A percentile compares a stretch with the other conserved stretches of the same genome.
Evolutionary conservation across 768 basidiomycete genomes (phyloP).

Genomic region (Leccinellum albellum): DNA sequence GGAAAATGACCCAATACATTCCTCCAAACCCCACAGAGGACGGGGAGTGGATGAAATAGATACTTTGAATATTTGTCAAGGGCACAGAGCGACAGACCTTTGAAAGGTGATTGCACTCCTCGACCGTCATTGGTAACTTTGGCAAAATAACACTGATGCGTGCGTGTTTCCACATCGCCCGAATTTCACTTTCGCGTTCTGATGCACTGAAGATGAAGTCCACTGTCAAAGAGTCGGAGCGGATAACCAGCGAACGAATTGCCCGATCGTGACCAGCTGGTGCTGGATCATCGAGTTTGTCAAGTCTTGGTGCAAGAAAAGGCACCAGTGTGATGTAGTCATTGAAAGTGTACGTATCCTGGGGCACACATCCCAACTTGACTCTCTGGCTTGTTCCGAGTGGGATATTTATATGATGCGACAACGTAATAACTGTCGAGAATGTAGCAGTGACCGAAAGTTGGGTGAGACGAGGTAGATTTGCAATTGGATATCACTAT

Average conservation of each 20-base stretch:
- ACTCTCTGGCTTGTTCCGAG: too few relatives aligned
- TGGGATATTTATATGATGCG: constrained; percentile 1
- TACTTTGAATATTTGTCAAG: background rate
- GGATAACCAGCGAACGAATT: background rate
- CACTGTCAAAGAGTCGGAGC: background rate
- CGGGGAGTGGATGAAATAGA: background rate
- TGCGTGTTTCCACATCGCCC: background rate
- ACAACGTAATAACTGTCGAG: background rate
- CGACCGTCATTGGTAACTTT: background rate
- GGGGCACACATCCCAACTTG: background rate
- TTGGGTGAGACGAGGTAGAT: background rate
- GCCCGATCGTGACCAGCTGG: too few relatives aligned
- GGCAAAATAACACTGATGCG: background rate
- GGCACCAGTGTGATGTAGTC: background rate
- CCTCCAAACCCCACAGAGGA: background rate
- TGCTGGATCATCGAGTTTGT: background rate
- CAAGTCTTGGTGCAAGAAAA: background rate
- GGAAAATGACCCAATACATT: too few relatives aligned
- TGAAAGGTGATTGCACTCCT: too few relatives aligned
- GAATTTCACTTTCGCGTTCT: too few relatives aligned
- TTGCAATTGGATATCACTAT: background rate
- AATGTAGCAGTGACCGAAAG: background rate
- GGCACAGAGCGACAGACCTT: background rate
- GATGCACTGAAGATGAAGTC: too few relatives aligned
- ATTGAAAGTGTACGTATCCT: background rate